Base-by-base conservation (phyloP, 257 asterid genomes). In the Ilex aquifolium region DNA sequence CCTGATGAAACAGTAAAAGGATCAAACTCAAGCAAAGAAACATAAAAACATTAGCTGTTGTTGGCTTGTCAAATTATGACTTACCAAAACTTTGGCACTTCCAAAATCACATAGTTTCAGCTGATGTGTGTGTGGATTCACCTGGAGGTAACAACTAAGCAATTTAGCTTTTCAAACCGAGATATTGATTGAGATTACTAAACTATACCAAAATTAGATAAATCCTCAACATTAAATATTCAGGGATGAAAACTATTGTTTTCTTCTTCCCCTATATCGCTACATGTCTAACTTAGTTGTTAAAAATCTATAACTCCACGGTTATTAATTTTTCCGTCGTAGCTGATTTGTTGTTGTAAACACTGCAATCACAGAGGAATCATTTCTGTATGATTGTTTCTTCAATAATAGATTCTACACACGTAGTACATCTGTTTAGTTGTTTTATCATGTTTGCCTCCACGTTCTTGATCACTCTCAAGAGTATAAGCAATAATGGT, bases 51-150 rank as follows among this genome's bases (percentile, higher is more conserved):
- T 27, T 21, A 29, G 36, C 27, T 40, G 5, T 17, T 49, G 39
- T 66, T 63, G 27, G 27, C 27, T 21, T 21, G 27, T 21, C 59
- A 62, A 57, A 44, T 7, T 59, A 68, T 65, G 68, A 74, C 85
- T 80, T 80, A 88, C 98, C 96, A 91, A 65, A 77, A 86, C 98
- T 83, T 91, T 91, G 74, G 98, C 98, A 69, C 98, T 91, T 74
- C 98, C 98, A 76, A 91, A 91, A 75, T 91, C 98, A 76, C 98
- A 91, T 48, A 91, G 71, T 76, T 91, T 91, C 73, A 91, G 80
- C 74, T 91, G 98, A 75, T 91, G 98, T 7, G 98, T 91, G 65
- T 88, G 96, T 57, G 96, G 98, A 78, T 91, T 88, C 80, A 91
- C 98, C 98, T 91, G 88, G 76, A 77, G 69, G 65, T 55, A 71